Conservation (phyloP, 2,329 filamentous ascomycete genomes). For the Pseudofabraea citricarpa region DNA sequence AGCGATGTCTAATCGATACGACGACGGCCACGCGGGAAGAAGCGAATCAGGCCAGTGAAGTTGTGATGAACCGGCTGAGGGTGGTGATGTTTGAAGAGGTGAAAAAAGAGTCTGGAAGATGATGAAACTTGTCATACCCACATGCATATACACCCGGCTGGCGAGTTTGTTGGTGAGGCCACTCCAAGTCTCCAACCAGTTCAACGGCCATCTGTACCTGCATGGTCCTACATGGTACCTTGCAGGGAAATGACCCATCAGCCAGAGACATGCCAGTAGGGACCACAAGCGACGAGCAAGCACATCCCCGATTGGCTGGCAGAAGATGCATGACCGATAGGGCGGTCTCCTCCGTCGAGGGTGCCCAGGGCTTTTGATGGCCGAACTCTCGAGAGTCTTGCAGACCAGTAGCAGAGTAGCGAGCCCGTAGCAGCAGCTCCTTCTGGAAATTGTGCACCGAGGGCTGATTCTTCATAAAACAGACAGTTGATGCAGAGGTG, state of each 20-base stretch:
- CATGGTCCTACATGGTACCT: no score
- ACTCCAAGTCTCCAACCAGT: no score
- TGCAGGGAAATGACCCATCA: no score
- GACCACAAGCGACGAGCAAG: not conserved
- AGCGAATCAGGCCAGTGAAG: conserved; percentile 11
- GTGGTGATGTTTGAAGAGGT: no score
- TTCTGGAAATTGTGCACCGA: conserved; percentile 19
- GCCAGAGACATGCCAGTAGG: no score
- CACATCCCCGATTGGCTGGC: conserved; percentile 2
- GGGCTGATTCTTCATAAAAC: conserved; percentile 2
- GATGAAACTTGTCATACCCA: no score
- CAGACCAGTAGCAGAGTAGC: no score
- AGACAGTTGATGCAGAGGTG: not conserved
- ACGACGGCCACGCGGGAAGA: conserved; percentile 15
- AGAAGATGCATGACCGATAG: conserved; percentile 6
- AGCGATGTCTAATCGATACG: conserved; percentile 14
- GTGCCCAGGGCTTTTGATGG: not conserved
- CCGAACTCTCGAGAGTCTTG: no score
- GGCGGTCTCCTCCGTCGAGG: not conserved
- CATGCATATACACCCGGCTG: no score
- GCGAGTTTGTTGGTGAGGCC: no score
- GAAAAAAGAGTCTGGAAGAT: no score
- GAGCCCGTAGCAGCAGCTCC: conserved; percentile 4
- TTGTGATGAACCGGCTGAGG: conserved; percentile 2
- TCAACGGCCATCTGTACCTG: conserved; percentile 17